Base-by-base conservation (phyloP, 2,329 filamentous ascomycete species). In the Fusarium tuaranense region DNA sequence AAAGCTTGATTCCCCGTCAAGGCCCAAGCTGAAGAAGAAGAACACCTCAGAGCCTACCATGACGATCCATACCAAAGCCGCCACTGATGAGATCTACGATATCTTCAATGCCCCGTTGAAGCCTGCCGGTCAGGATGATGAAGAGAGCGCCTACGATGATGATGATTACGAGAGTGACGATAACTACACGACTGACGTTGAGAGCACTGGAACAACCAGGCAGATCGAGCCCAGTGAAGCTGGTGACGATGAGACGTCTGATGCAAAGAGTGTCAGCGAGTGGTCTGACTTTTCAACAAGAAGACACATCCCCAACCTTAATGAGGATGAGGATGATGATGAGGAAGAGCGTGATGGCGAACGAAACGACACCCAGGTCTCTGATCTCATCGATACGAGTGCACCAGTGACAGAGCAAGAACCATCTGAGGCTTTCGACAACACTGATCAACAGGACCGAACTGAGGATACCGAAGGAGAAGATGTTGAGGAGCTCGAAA, bases 61-160 rank as follows among this genome's bases (percentile, higher is more conserved):
- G 95, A 99, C 97, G 1, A 90, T 99, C 75, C 95, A 98, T 80
- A 99, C 97, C 14, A 94, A 91, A 78, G 96, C 97, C 74, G 97
- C 97, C 6, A 98, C 96, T 72, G 95, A 98, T 77, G 97, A 99
- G 77, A 98, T 99, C 63, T 98, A 98, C 79, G 95, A 95, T 68
- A 94, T 99, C 58, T 99, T 98, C 84, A 98, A 97, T 79, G 94
- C 97, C 68, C 96, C 97, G 2, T 63, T 81, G 75, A 70, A 80
- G 74, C 18, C 80, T 62, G 67, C 67, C 57, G 58, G 71, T 2
- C 65, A 80, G 14, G 78, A 81, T 3, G 80, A 77, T 2, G 84
- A 86, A 9, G 85, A 83, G 46, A 87, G 84, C 63, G 89, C 87
- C 27, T 48, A 48, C 20, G 87, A 87, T 3, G 91, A 94, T 16